Conservation (phyloP, 2,329 filamentous ascomycete genomes). For the Colletotrichum musicola region DNA sequence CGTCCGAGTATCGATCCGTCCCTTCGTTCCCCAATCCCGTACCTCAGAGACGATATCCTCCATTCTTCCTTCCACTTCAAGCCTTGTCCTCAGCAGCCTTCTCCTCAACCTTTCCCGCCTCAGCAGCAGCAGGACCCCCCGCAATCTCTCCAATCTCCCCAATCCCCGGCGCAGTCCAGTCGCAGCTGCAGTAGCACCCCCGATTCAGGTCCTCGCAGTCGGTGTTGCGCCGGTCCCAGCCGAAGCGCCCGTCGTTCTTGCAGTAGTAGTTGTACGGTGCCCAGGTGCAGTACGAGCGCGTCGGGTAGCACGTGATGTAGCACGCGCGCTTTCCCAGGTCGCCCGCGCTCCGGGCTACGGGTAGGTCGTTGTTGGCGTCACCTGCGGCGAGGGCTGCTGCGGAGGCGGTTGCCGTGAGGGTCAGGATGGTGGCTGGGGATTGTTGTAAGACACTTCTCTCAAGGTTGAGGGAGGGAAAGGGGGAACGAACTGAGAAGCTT, state of each 20-base stretch:
- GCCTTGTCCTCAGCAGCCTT: too few relatives aligned
- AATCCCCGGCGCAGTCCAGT: conserved; percentile 9
- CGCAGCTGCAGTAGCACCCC: conserved; percentile 26
- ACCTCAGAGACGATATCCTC: too few relatives aligned
- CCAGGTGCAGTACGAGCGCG: neutral
- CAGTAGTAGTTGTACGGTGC: conserved; percentile 11
- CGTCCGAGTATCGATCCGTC: too few relatives aligned
- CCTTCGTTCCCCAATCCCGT: too few relatives aligned
- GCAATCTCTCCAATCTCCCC: neutral
- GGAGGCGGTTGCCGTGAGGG: neutral
- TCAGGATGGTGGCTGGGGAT: neutral
- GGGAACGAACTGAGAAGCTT: too few relatives aligned
- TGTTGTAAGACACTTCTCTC: neutral
- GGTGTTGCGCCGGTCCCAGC: neutral
- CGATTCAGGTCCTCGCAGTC: conserved; percentile 13
- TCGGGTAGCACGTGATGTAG: conserved; percentile 1
- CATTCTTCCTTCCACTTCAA: too few relatives aligned
- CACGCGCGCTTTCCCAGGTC: conserved; percentile 12
- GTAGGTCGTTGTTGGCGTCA: neutral
- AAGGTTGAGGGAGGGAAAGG: neutral
- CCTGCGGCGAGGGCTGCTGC: neutral
- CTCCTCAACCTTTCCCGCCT: too few relatives aligned
- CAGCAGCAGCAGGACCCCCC: neutral
- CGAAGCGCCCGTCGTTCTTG: conserved; percentile 9
- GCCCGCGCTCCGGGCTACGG: neutral